A percentile compares a stretch with the other conserved stretches of the same genome.
These are phyloP conservation scores for Globisporangium paroecandrum DNA, from an alignment of 352 stramenopile species.

Conservation along the genomic window DNA sequence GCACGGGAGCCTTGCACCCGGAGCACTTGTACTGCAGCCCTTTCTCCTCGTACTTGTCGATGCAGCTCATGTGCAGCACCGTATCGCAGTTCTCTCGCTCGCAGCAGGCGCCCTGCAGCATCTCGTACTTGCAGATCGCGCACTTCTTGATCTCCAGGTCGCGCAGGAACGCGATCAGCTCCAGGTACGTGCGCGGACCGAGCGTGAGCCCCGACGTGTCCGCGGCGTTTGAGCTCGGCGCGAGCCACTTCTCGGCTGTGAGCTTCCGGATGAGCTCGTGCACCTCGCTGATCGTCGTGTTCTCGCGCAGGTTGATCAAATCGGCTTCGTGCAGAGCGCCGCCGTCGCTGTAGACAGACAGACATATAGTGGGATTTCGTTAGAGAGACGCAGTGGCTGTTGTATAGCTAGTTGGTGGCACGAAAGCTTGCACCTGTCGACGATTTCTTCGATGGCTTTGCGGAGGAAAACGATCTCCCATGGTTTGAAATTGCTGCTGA, in stretches of 20 bases:
- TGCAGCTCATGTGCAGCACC: slow-evolving; percentile 46
- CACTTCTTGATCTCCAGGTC: slow-evolving; percentile 78
- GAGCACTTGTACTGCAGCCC: slow-evolving; percentile 58
- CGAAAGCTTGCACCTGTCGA: slow-evolving; percentile 43
- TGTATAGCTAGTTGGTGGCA: background rate
- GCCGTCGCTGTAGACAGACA: slow-evolving; percentile 35
- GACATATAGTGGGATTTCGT: too few relatives aligned
- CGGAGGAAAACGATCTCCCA: slow-evolving; percentile 86
- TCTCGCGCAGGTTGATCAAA: slow-evolving; percentile 73
- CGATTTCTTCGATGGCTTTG: slow-evolving; percentile 78
- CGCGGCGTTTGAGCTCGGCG: slow-evolving; percentile 32
- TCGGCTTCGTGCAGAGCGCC: slow-evolving; percentile 60
- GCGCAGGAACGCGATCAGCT: slow-evolving; percentile 70
- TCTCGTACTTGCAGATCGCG: slow-evolving; percentile 70
- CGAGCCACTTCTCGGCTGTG: slow-evolving; percentile 66
- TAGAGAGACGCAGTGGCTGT: background rate
- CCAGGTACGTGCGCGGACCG: slow-evolving; percentile 64
- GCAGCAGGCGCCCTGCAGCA: slow-evolving; percentile 62
- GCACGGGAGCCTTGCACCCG: slow-evolving; percentile 43
- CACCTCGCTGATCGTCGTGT: slow-evolving; percentile 60
- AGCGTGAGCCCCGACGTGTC: slow-evolving; percentile 50
- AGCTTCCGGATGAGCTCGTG: slow-evolving; percentile 63
- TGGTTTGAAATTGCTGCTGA: slow-evolving; percentile 71
- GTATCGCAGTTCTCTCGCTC: slow-evolving; percentile 31
- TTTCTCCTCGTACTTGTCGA: slow-evolving; percentile 65